Conservation (phyloP, 768 basidiomycete species). For the Auricularia sp. region DNA sequence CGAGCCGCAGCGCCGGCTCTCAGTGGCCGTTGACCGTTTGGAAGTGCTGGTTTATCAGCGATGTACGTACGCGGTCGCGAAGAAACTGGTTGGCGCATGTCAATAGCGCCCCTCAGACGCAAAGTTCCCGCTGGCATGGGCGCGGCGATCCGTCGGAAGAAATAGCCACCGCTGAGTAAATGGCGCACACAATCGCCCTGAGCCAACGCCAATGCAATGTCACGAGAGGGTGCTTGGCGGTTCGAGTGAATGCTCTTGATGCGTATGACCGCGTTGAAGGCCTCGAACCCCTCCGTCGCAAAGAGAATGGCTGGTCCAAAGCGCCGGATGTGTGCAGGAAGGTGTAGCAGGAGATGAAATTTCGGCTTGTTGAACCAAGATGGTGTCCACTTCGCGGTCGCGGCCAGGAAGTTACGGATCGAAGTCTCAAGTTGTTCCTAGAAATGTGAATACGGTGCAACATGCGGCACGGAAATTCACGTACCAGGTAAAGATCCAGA, state of each 20-base stretch:
- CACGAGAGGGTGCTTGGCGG: conserved; percentile 18
- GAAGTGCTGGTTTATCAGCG: neutral
- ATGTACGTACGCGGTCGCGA: neutral
- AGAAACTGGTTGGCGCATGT: neutral
- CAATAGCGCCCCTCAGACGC: neutral
- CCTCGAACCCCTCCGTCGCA: conserved; percentile 34
- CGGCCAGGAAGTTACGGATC: conserved; percentile 28
- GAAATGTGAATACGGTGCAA: neutral
- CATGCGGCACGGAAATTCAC: neutral
- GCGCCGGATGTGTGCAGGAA: conserved; percentile 24
- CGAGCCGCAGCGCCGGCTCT: neutral
- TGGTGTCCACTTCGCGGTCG: conserved; percentile 19
- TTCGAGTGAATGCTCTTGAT: conserved; percentile 19
- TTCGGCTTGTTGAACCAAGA: conserved; percentile 35
- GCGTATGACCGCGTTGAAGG: conserved; percentile 25
- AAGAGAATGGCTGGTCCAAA: conserved; percentile 36
- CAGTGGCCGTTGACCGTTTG: neutral
- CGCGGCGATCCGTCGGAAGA: neutral
- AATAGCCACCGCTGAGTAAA: conserved; percentile 18
- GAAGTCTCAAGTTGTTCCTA: conserved; percentile 16
- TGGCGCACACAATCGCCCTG: conserved; percentile 15
- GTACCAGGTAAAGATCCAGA: neutral
- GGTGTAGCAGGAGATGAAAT: conserved; percentile 32
- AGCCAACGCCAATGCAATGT: conserved; percentile 8
- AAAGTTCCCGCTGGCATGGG: neutral